Evolutionary conservation across 305 asterid species (phyloP), one percentile per base, ranked within the genome.

Genomic region (Coffea humblotiana): DNA sequence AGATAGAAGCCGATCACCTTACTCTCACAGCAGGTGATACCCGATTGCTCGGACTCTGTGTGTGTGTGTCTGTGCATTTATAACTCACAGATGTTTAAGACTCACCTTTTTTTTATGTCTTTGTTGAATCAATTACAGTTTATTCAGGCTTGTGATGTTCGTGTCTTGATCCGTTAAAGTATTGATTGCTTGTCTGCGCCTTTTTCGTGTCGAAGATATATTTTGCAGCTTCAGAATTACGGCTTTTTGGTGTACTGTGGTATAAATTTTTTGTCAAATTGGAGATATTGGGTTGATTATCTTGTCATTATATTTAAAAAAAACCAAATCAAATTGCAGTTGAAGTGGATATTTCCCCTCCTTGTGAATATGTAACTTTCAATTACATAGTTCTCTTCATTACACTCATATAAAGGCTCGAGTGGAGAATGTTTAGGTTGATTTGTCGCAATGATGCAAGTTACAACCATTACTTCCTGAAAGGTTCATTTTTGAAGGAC

Each of bases 11-110:
- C 91, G 97, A 81, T 92, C 98, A 82, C 97, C 97, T 84, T 87
- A 90, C 88, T 85, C 92, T 70, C 25, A 84, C 80, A 96, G 92
- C 94, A 96, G 99, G 99, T 96, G 97, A 91, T 96, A 94, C 96
- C 95, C 90, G 88, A 88, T 90, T 85, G 67, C 97, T 82, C 87
- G 47, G 74, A 81, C 3, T 21, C 0, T 58, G 43, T 27, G 70
- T 65, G 23, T 29, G 79, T 76, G 85, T 79, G 79, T 78, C 77
- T 83, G 85, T 77, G 72, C 60, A 83, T 60, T 45, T 81, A 54
- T 72, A 75, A 76, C 43, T 66, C 13, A 48, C 52, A 78, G 47
- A 43, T 69, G 60, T 43, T 43, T 63, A 77, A 76, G 80, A 79
- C 84, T 86, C 84, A 74, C 85, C 58, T 72, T 45, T 77, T 77